These are phyloP conservation scores for Dissophora globulifera DNA, from an alignment of 192 early-diverging fungal genomes.

Conservation along the genomic window DNA sequence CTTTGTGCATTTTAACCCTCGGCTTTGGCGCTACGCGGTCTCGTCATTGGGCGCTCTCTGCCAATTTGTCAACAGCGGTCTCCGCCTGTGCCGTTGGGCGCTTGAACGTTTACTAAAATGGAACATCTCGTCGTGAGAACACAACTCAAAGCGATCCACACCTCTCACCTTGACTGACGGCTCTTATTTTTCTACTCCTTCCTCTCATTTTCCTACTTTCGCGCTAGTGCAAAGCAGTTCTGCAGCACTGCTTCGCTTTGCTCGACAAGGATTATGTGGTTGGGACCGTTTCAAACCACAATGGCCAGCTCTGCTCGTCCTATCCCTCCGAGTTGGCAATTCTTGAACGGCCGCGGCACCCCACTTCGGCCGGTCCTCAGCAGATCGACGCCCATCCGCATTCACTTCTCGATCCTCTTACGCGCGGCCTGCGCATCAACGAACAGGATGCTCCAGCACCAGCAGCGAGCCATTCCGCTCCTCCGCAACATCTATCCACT, in stretches of 20 bases:
- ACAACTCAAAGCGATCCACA: too few relatives aligned
- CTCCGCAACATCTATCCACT: neutral
- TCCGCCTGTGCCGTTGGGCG: neutral
- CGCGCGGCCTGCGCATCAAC: too few relatives aligned
- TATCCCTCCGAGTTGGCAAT: conserved; percentile 49
- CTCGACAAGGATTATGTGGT: conserved; percentile 52
- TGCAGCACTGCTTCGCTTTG: conserved; percentile 44
- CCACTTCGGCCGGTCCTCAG: neutral
- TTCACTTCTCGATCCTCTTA: too few relatives aligned
- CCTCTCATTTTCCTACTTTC: too few relatives aligned
- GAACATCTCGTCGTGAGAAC: too few relatives aligned
- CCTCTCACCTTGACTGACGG: too few relatives aligned
- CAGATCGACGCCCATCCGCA: too few relatives aligned
- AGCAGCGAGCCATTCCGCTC: neutral
- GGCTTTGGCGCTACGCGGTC: neutral
- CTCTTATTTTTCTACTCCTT: too few relatives aligned
- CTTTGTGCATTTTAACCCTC: neutral
- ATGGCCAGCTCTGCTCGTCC: conserved; percentile 45
- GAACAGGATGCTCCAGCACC: too few relatives aligned
- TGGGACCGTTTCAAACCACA: conserved; percentile 39
- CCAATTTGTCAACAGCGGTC: neutral
- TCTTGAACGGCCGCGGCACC: conserved; percentile 22
- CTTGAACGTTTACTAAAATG: neutral
- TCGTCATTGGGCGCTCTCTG: too few relatives aligned
- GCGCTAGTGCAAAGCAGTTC: conserved; percentile 48